Conservation (phyloP, 192 early-diverging fungal genomes). For the Gryganskiella cystojenkinii region DNA sequence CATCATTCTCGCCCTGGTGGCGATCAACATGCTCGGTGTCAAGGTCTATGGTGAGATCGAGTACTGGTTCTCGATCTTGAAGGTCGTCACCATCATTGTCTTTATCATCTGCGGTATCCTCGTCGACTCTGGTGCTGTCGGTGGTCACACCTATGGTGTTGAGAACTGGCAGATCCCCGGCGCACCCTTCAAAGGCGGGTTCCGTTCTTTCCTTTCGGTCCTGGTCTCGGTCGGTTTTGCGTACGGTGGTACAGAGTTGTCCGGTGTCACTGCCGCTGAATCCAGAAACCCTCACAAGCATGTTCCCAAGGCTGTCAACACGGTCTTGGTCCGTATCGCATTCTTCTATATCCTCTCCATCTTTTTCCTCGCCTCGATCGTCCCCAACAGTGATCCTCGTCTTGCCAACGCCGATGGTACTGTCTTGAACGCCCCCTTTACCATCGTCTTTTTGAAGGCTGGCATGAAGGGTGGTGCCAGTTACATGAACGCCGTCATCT, state of each 20-base stretch:
- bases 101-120: slow-evolving; percentile 82
- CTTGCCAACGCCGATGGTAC: slow-evolving; percentile 47
- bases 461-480: slow-evolving; percentile 56
- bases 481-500: slow-evolving; percentile 74
- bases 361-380: slow-evolving; percentile 68
- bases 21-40: slow-evolving; percentile 37
- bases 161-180: slow-evolving; percentile 68
- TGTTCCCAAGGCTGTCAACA: slow-evolving; percentile 19
- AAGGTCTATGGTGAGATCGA: slow-evolving; percentile 66
- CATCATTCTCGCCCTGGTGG: slow-evolving; percentile 29
- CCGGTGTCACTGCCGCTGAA: slow-evolving; percentile 88
- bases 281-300: slow-evolving; percentile 64
- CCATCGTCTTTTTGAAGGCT: slow-evolving; percentile 62
- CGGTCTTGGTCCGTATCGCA: slow-evolving; percentile 63
- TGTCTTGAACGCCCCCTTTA: slow-evolving; percentile 67
- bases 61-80: slow-evolving; percentile 81
- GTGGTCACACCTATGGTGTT: slow-evolving; percentile 66
- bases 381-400: slow-evolving; percentile 62
- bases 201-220: slow-evolving; percentile 66
- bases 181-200: slow-evolving; percentile 61
- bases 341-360: slow-evolving; percentile 72
- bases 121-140: slow-evolving; percentile 69
- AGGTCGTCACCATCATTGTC: slow-evolving; percentile 78
- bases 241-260: slow-evolving; percentile 85
- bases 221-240: slow-evolving; percentile 80